Evolutionary conservation across 495 filamentous ascomycete species (phyloP), one percentile per base, ranked within the genome.

Genomic region (Aspergillus biplanus): DNA sequence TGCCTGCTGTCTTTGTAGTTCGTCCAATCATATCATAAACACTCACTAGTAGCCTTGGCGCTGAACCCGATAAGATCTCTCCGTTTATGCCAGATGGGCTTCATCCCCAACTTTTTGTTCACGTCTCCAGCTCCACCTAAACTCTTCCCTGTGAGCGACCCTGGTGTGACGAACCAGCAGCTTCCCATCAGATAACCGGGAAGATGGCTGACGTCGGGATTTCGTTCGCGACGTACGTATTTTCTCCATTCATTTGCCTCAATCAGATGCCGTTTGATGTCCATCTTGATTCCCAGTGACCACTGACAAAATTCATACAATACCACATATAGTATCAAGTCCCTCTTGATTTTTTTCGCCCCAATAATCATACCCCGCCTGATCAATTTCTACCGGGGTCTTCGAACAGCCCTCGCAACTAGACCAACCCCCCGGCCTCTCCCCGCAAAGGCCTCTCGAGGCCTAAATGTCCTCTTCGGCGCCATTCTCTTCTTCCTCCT

Each of bases 311-410:
- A 33, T 32, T 18, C 5, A 52, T 31, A 33, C 34, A 34, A 48
- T 27, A 33, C 8, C 31, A 54, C 8, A 5, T 18, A 66, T 67
- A 93, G 90, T 58, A 79, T 92, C 75, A 89, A 92, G 70, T 90
- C 89, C 64, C 82, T 97, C 72, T 77, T 91, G 68, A 81, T 96
- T 73, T 88, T 95, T 79, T 90, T 97, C 74, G 94, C 86, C 0
- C 93, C 94, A n/a, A 76, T 95, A 58, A 73, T 97, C 63, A 76
- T 97, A 54, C 90, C 91, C 35, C 89, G 90, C 56, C 74, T 85
- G 54, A 79, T 97, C 63, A 76, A 75, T 61, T 88, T 86, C 78
- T 93, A 94, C 77, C 88, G 90, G 65, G 78, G 80, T 44, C 60
- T 85, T 3, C 85, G 86, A 66, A 78, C 85, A 53, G 78, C 87